phyloP scores from a whole-genome alignment of 2,329 filamentous ascomycete genomes.

The Periconia digitata region DNA sequence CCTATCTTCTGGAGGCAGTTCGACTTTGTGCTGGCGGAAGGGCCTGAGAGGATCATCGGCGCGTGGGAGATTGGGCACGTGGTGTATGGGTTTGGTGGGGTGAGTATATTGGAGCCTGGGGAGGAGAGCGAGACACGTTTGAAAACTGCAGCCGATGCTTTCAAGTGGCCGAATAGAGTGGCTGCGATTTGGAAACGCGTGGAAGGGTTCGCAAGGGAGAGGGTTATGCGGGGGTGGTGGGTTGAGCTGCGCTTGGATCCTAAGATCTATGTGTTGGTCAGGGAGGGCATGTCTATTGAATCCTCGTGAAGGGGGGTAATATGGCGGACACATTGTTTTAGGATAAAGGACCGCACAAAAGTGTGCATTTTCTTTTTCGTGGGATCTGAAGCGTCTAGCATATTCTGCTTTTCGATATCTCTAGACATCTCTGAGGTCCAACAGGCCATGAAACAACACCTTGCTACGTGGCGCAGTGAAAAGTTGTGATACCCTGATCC shows the following conservation, averaged over 20 bases:
- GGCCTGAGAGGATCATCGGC: slow-evolving; percentile 50
- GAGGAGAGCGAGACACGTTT: slow-evolving; percentile 28
- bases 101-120: slow-evolving; percentile 52
- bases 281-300: background rate
- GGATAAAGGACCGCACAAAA: too few species aligned
- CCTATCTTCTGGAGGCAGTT: slow-evolving; percentile 60
- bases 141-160: too few species aligned
- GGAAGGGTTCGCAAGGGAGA: slow-evolving; percentile 33
- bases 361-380: too few species aligned
- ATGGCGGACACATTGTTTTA: too few species aligned
- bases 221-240: slow-evolving; percentile 56
- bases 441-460: too few species aligned
- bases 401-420: too few species aligned
- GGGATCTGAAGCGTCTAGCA: too few species aligned
- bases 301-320: too few species aligned
- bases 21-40: slow-evolving; percentile 61
- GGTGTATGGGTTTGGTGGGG: slow-evolving; percentile 54
- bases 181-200: slow-evolving; percentile 23
- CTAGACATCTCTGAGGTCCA: too few species aligned
- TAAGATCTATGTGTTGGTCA: slow-evolving; percentile 54
- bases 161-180: too few species aligned
- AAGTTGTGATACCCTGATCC: too few species aligned
- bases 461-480: too few species aligned
- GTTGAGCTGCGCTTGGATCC: slow-evolving; percentile 56
- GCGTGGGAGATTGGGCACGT: slow-evolving; percentile 56